These are phyloP conservation scores for Thelonectria olida DNA, from an alignment of 2,329 filamentous ascomycete genomes.

Conservation along the genomic window DNA sequence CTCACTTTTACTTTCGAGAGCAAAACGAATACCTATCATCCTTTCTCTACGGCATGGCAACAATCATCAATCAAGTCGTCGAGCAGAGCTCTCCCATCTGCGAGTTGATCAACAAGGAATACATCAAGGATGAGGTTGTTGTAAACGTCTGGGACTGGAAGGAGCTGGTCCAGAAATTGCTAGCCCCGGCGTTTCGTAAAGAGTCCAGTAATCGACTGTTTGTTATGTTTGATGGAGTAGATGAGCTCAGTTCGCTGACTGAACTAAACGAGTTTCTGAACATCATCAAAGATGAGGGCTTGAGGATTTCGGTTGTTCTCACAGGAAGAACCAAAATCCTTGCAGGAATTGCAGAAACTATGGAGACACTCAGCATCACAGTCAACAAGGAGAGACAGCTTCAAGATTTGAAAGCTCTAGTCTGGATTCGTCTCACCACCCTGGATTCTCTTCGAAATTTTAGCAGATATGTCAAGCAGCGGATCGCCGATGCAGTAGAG, in stretches of 20 bases:
- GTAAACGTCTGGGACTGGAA: conserved; percentile 25
- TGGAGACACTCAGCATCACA: conserved; percentile 21
- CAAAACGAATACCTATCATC: conserved; percentile 38
- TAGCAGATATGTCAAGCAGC: conserved; percentile 40
- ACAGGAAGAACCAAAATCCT: conserved; percentile 35
- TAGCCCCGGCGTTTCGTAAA: conserved; percentile 34
- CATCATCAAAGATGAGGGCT: conserved; percentile 33
- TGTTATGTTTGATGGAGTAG: conserved; percentile 45
- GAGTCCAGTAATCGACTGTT: conserved; percentile 34
- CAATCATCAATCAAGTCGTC: conserved; percentile 42
- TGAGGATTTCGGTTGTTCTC: conserved; percentile 38
- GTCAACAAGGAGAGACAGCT: conserved; percentile 41
- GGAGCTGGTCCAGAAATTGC: conserved; percentile 33
- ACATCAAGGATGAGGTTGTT: conserved; percentile 34
- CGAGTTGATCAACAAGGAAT: conserved; percentile 41
- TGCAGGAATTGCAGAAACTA: conserved; percentile 6
- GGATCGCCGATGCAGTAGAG: conserved; percentile 42
- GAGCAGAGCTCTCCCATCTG: conserved; percentile 42
- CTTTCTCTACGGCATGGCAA: conserved; percentile 38
- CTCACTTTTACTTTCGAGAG: conserved; percentile 50
- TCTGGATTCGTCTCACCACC: conserved; percentile 40
- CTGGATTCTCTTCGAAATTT: conserved; percentile 38
- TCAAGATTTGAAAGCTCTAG: conserved; percentile 39
- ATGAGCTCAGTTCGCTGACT: conserved; percentile 36
- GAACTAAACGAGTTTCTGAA: conserved; percentile 35